phyloP scores from a whole-genome alignment of 148 eudicot genomes.

The Persicaria maculosa region DNA sequence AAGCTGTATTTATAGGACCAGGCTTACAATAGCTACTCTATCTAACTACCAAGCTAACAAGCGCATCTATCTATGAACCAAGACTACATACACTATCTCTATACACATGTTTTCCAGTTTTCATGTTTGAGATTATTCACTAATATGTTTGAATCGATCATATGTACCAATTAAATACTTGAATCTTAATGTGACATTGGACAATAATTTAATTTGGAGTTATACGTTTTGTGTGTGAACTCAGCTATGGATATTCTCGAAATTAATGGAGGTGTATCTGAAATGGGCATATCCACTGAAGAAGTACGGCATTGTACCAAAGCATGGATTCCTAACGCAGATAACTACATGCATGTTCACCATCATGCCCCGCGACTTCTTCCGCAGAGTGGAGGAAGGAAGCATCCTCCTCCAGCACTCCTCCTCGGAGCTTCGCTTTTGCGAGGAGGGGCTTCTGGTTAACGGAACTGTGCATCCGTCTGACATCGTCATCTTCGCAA shows the following conservation, averaged over 20 bases:
- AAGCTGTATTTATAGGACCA: too few species aligned
- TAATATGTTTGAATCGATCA: too few species aligned
- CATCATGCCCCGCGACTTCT: constrained; percentile 3
- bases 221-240: background rate
- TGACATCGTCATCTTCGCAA: constrained; percentile 7
- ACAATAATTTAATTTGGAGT: too few species aligned
- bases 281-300: constrained; percentile 27
- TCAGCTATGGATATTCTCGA: constrained; percentile 34
- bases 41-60: too few species aligned
- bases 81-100: too few species aligned
- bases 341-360: constrained; percentile 8
- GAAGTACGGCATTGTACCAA: constrained; percentile 30
- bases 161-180: too few species aligned
- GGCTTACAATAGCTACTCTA: too few species aligned
- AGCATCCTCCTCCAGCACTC: constrained; percentile 2
- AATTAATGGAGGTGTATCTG: constrained; percentile 30
- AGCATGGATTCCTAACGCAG: constrained; percentile 23
- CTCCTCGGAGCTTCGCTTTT: background rate
- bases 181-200: too few species aligned
- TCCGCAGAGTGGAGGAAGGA: constrained; percentile 1
- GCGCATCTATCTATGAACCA: too few species aligned
- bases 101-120: too few species aligned
- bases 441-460: constrained; percentile 1
- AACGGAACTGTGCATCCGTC: background rate
- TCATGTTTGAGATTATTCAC: too few species aligned